These are phyloP conservation scores for Rhynchospora breviuscula DNA, from an alignment of 176 grass and related monocot species.

Conservation along the genomic window DNA sequence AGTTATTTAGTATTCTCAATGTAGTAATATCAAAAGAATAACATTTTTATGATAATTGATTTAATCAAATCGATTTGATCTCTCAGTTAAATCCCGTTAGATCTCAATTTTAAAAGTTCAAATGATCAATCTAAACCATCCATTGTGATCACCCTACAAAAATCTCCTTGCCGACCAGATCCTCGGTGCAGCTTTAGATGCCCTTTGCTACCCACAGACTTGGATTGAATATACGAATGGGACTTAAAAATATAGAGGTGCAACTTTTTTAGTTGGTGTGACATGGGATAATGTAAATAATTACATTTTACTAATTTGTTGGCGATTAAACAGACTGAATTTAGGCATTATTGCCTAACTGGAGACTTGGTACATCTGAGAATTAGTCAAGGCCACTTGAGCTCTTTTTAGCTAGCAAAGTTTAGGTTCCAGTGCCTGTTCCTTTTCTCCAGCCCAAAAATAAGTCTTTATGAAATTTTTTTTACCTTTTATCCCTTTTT, in stretches of 20 bases:
- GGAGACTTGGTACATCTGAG: not conserved
- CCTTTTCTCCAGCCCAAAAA: not conserved
- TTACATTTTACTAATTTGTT: not conserved
- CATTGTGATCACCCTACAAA: conserved; percentile 11
- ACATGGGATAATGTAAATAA: conserved; percentile 62
- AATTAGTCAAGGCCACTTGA: conserved; percentile 4
- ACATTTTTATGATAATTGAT: not conserved
- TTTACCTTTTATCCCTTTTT: not conserved
- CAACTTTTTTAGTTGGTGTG: conserved; percentile 40
- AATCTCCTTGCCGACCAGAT: conserved; percentile 60
- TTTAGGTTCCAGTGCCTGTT: not conserved
- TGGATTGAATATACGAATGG: conserved; percentile 58
- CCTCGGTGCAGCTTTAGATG: conserved; percentile 43
- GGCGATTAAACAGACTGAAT: not conserved
- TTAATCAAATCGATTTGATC: conserved; percentile 3
- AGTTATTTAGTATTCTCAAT: not conserved
- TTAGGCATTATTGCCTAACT: not conserved
- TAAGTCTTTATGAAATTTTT: not conserved
- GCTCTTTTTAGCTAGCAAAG: not conserved
- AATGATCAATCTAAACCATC: no score
- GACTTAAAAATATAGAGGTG: conserved; percentile 38
- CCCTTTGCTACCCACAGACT: conserved; percentile 47
- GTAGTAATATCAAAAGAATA: no score
- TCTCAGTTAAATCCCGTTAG: no score
- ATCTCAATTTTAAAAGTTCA: no score